Conservation (phyloP, 495 filamentous ascomycete species). For the Lasiosphaeris hirsuta region DNA sequence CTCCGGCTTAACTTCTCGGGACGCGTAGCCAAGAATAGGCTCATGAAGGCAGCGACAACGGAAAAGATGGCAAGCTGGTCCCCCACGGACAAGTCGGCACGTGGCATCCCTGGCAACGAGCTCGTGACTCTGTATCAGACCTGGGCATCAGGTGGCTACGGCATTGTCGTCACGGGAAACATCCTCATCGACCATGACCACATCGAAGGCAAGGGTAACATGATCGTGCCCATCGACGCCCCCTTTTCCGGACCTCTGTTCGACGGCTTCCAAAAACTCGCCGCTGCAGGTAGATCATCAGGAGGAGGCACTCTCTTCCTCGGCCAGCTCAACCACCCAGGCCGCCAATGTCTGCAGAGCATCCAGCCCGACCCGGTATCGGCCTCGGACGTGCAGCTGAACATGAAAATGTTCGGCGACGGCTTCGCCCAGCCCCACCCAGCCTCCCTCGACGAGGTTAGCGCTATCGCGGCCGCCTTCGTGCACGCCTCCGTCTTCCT, state of each 20-base stretch:
- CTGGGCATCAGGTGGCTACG: conserved; percentile 58
- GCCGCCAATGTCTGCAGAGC: conserved; percentile 37
- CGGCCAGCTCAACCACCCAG: conserved; percentile 61
- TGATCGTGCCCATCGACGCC: conserved; percentile 50
- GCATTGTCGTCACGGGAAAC: conserved; percentile 60
- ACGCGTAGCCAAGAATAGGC: conserved; percentile 54
- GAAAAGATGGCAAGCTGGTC: conserved; percentile 58
- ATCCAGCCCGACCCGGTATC: conserved; percentile 57
- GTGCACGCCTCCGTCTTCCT: conserved; percentile 55
- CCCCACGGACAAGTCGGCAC: conserved; percentile 40
- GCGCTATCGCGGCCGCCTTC: conserved; percentile 37
- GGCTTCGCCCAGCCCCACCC: conserved; percentile 25
- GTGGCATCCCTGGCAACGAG: conserved; percentile 56
- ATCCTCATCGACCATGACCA: conserved; percentile 59
- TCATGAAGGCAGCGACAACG: conserved; percentile 63
- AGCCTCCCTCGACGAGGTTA: conserved; percentile 26
- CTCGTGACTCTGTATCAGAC: conserved; percentile 56
- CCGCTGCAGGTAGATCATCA: conserved; percentile 45
- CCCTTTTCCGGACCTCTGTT: conserved; percentile 53
- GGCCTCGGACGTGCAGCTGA: conserved; percentile 59
- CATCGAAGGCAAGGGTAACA: conserved; percentile 57
- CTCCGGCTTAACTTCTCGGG: conserved; percentile 58
- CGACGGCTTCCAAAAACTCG: conserved; percentile 55
- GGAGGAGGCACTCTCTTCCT: conserved; percentile 54
- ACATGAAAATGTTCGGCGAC: conserved; percentile 22